These are phyloP conservation scores for Caryopteris hybrid DNA, from an alignment of 305 asterid genomes.

Conservation along the genomic window DNA sequence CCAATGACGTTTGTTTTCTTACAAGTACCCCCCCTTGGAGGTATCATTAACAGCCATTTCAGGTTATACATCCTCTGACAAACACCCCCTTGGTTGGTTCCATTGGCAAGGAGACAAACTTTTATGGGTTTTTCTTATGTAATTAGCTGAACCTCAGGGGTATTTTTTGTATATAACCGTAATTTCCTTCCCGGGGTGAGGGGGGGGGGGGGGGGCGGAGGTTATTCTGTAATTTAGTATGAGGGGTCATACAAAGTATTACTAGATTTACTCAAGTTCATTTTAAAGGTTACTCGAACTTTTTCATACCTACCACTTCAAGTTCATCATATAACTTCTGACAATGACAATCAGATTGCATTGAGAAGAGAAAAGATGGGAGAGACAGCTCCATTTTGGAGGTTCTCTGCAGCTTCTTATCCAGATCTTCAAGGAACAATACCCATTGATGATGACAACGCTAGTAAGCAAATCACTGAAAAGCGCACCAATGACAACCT, in stretches of 20 bases:
- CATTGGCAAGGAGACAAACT: background rate
- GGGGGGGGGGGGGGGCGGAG: too few relatives aligned
- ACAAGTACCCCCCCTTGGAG: too few relatives aligned
- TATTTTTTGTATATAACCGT: too few relatives aligned
- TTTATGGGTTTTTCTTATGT: background rate
- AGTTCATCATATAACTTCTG: constrained; percentile 12
- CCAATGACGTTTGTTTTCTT: background rate
- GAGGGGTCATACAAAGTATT: too few relatives aligned
- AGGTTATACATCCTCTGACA: too few relatives aligned
- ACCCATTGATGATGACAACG: constrained; percentile 26
- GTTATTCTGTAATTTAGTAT: too few relatives aligned
- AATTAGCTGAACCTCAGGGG: too few relatives aligned
- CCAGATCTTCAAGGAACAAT: constrained; percentile 65
- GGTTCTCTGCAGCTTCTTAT: constrained; percentile 86
- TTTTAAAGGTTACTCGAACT: background rate
- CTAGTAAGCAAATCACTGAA: constrained; percentile 22
- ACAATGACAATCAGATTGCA: constrained; percentile 52
- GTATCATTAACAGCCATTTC: too few relatives aligned
- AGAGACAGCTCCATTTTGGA: constrained; percentile 91
- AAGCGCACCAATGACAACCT: constrained; percentile 28
- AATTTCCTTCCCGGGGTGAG: too few relatives aligned
- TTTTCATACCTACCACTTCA: background rate
- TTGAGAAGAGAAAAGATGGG: constrained; percentile 88
- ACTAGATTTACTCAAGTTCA: background rate
- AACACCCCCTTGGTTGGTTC: background rate